Percentiles rank a stretch among this genome's conserved stretches.
phyloP scores from a whole-genome alignment of 352 stramenopile species.

The Globisporangium nagaii region DNA sequence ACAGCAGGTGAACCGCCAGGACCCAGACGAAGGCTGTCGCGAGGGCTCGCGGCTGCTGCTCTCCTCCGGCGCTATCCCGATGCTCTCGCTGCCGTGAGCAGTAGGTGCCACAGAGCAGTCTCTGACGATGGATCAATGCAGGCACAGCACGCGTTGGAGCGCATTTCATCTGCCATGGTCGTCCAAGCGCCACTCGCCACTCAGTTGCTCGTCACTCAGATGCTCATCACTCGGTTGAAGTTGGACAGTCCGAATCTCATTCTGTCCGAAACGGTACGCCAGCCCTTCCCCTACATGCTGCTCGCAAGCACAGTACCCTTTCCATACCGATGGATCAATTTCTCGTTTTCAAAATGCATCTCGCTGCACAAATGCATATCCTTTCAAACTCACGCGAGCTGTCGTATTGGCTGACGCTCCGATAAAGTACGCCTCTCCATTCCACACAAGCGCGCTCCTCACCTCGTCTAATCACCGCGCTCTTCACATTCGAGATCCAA shows the following conservation, averaged over 20 bases:
- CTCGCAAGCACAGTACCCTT: not conserved
- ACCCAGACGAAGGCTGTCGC: constrained; percentile 64
- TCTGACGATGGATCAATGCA: too few relatives aligned
- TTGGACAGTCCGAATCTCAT: not conserved
- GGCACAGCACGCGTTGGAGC: too few relatives aligned
- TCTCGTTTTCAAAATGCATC: not conserved
- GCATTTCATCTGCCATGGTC: too few relatives aligned
- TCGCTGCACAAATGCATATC: not conserved
- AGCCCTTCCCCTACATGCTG: too few relatives aligned
- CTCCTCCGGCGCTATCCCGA: constrained; percentile 32
- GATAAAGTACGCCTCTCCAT: not conserved
- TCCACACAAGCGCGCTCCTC: not conserved
- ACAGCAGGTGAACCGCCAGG: constrained; percentile 27
- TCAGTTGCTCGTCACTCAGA: too few relatives aligned
- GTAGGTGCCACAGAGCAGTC: too few relatives aligned
- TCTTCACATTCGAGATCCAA: constrained; percentile 2
- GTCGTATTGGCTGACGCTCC: not conserved
- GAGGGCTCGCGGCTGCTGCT: constrained; percentile 54
- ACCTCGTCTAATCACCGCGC: not conserved
- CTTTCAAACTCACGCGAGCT: not conserved
- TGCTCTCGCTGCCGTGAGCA: constrained; percentile 18
- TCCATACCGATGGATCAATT: not conserved
- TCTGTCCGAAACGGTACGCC: not conserved
- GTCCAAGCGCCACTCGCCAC: too few relatives aligned
- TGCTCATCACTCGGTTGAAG: too few relatives aligned